A percentile compares a stretch with the other conserved stretches of the same genome.
phyloP scores from a whole-genome alignment of 257 asterid species.

The Plectranthus barbatus region DNA sequence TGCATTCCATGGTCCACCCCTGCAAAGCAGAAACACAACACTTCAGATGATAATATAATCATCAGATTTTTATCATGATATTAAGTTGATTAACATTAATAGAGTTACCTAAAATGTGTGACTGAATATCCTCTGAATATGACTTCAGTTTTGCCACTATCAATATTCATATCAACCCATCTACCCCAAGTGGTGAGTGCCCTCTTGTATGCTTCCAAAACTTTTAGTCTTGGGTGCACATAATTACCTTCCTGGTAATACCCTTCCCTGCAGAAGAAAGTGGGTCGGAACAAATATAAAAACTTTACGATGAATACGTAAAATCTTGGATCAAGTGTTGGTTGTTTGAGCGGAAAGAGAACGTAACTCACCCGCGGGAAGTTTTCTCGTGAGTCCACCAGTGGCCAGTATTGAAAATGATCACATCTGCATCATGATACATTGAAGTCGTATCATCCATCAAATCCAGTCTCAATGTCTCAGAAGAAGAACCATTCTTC shows the following conservation, averaged over 20 bases:
- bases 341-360: not conserved
- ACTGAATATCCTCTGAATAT: constrained; percentile 83
- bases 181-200: constrained; percentile 75
- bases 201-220: constrained; percentile 78
- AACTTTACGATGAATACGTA: not conserved
- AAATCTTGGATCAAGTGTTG: not conserved
- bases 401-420: constrained; percentile 87
- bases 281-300: not conserved
- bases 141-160: constrained; percentile 44
- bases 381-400: constrained; percentile 99
- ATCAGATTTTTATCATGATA: not conserved
- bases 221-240: constrained; percentile 65
- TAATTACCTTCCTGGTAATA: constrained; percentile 90
- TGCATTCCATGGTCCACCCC: constrained; percentile 94
- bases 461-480: constrained; percentile 75
- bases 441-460: constrained; percentile 70
- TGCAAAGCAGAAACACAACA: constrained; percentile 22
- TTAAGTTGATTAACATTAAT: not conserved
- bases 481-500: constrained; percentile 52
- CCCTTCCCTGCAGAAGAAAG: constrained; percentile 46
- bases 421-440: constrained; percentile 86
- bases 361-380: constrained; percentile 63
- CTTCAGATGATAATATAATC: not conserved
- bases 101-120: constrained; percentile 80
- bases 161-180: constrained; percentile 76